Evolutionary conservation across 495 filamentous ascomycete genomes (phyloP), one percentile per base, ranked within the genome.

Genomic region (Pyrenopolyporus hunteri): DNA sequence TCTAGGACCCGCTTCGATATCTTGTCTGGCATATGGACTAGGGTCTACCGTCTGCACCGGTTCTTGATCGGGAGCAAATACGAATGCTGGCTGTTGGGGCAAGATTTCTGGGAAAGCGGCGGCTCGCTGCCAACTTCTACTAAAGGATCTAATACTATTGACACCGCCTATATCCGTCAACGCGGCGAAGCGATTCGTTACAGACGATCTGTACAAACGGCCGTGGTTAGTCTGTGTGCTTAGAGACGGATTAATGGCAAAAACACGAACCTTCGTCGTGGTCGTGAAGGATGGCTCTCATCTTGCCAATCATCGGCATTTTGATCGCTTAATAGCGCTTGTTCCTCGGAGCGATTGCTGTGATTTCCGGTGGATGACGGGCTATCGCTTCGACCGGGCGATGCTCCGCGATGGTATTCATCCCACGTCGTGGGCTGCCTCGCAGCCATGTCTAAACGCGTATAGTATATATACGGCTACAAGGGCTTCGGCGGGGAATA

Each of bases 121-220:
- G 28, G 94, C 94, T 67, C 94, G 85, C 68, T 91, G 91, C 92
- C 93, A 98, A 63, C 90, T 95, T 39, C 90, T 85, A 42, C 94
- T 89, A 71, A 98, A 98, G 67, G 93, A 97, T 63, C 95, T 87
- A 64, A 98, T 87, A 69, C 89, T 94, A 72, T 98, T 98, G 44
- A 91, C 88, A 23, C 94, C 94, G 33, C 94, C 94, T 9, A 87
- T 89, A 47, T 95, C 86, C 58, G 89, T 81, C 19, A 97, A 60
- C 36, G 82, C 78, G 36, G 82, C 75, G 29, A 93, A 73, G 29
- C 88, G 85, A 68, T 89, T 79, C 35, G 90, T 90, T 64, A 94
- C 79, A 13, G 93, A 96, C 2, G 89, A 89, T 67, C 84, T 85
- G 59, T 4, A 13, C 17, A 25, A 22, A 31, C 33, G 2, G 35